Base-by-base conservation (phyloP, 2,329 filamentous ascomycete species). In the Trichoderma gracile region DNA sequence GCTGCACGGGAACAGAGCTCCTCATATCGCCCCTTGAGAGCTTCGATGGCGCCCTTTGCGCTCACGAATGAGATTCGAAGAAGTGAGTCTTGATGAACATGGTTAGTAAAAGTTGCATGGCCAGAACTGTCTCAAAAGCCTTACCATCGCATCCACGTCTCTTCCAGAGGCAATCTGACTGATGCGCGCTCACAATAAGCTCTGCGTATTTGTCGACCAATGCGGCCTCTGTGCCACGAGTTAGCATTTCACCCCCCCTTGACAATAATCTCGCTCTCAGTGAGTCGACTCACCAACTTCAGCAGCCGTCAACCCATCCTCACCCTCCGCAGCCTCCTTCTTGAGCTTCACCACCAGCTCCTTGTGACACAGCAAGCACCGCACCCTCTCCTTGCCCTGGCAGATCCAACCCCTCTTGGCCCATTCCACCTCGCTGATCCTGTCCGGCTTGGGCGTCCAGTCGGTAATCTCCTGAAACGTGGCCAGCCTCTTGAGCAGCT, bases 361-460 rank as follows among this genome's bases (percentile, higher is more conserved):
- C 71, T 90, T 89, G 73, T 89, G 89, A 73, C 95, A 99, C 2
- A 93, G 86, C 46, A 90, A 88, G 74, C 95, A 99, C 19, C 88
- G 86, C 17, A 98, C 92, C 4, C 90, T 90, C 76, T 96, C 93
- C 68, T 88, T 87, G 70, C 89, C 89, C 52, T 90, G 87, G 71
- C 94, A 97, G 4, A 89, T 83, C 94, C 95, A 99, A 0, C 94
- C 94, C 65, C 91, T 82, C 80, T 94, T 97, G 0, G 93, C 93
- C 95, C 95, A 99, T 75, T 93, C 90, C 8, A 97, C 88, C 77
- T 98, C 95, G 73, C 87, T 92, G 70, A 98, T 88, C 40, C 82
- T 83, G 59, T 93, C 86, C 0, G 95, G 93, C 75, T 98, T 98
- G 0, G 92, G 90, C n/a, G 91, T 90, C 94, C 94, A 99, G 74